Base-by-base conservation (phyloP, 2,329 filamentous ascomycete genomes). In the Exophiala aquamarina region DNA sequence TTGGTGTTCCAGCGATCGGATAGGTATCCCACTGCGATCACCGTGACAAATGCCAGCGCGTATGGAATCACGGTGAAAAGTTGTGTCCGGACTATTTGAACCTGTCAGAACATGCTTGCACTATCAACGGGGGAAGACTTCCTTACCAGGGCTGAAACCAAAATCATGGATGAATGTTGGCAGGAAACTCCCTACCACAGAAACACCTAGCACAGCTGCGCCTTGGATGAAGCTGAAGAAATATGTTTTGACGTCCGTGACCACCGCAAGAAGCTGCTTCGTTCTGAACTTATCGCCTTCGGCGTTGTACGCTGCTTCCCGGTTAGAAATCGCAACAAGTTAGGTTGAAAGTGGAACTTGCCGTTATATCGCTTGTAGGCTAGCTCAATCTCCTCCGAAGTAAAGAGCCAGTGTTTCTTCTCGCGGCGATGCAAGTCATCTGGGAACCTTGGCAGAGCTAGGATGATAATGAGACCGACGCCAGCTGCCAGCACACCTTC, bases 381-480 rank as follows among this genome's bases (percentile, higher is more conserved):
- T 20, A n/a, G 10, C 29, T 23, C 19, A 42, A 26, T 39, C 9
- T 42, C 31, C 6, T 29, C 29, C 4, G 20, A 10, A 5, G 5
- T n/a, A 40, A 52, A 44, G 7, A 48, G 35, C 14, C 18, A 43
- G 4, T 35, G 23, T 26, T 37, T 2, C 31, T 39, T 13, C 33
- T 37, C 18, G 43, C 23, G 11, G n/a, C 19, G 23, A 26, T 26
- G 23, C n/a, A 48, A 11, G 6, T 13, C 21, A 11, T 48, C 44
- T 2, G 85, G 84, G 53, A 86, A 84, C 60, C 87, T 79, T 1
- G 84, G 84, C 8, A 89, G 69, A 20, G 87, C 65, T 53, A 79
- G 81, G 59, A 75, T 75, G 1, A 81, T 72, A 1, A 63, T 57
- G 4, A 81, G 61, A 8, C 84, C 83, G 21, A 87, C 72, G 3